Percentiles rank a stretch among this genome's conserved stretches.
Conservation (phyloP, 1,139 yeast species). For the Protomyces lactucae-debilis region DNA sequence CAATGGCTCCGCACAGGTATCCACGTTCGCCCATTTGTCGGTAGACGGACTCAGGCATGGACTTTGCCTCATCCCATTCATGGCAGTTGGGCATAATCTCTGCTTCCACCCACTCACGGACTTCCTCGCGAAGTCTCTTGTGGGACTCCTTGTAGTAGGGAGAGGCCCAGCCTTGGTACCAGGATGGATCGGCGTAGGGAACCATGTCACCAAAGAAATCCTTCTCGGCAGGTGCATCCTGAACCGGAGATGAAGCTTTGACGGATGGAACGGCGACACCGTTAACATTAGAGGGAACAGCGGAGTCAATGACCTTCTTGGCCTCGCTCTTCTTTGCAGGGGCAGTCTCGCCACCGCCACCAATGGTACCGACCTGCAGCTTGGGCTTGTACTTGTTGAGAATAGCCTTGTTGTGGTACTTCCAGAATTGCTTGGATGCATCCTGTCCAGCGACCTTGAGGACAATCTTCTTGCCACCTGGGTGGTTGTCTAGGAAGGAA, state of each 20-base stretch:
- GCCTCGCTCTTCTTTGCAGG: neutral
- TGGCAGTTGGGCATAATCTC: slow-evolving; percentile 42
- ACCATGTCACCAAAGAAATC: slow-evolving; percentile 42
- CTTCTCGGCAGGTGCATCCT: slow-evolving; percentile 15
- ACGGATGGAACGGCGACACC: slow-evolving; percentile 12
- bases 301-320: neutral
- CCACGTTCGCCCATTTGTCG: slow-evolving; percentile 34
- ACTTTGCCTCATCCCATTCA: slow-evolving; percentile 45
- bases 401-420: slow-evolving; percentile 45
- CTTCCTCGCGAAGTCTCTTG: slow-evolving; percentile 41
- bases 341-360: slow-evolving; percentile 14
- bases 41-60: slow-evolving; percentile 37
- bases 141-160: slow-evolving; percentile 44
- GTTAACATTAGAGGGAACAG: slow-evolving; percentile 7
- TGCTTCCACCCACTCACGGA: slow-evolving; percentile 44
- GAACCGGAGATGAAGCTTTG: slow-evolving; percentile 2
- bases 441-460: slow-evolving; percentile 65
- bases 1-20: slow-evolving; percentile 37
- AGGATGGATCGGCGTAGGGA: slow-evolving; percentile 46
- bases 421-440: slow-evolving; percentile 71
- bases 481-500: slow-evolving; percentile 72
- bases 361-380: slow-evolving; percentile 40
- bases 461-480: slow-evolving; percentile 62
- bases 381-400: slow-evolving; percentile 43
- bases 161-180: slow-evolving; percentile 44